These are phyloP conservation scores for Phalaenopsis hybrid DNA, from an alignment of 116 monocot species.

Conservation along the genomic window DNA sequence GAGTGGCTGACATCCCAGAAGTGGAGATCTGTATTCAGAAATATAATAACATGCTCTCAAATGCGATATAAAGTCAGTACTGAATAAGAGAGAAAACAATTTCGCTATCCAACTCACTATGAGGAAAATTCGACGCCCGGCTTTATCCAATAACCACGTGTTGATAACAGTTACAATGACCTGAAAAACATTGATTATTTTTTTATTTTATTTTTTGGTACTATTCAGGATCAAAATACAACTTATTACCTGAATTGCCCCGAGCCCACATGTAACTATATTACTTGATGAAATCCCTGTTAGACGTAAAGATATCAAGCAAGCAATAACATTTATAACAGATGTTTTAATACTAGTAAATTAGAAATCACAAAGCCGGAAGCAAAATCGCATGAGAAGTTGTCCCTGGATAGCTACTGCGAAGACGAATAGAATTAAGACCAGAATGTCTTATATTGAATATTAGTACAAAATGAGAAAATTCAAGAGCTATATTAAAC, in stretches of 20 bases:
- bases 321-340: neutral
- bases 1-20: constrained; percentile 66
- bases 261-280: constrained; percentile 69
- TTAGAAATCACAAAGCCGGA: neutral
- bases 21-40: constrained; percentile 58
- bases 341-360: neutral
- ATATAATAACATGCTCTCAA: neutral
- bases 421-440: neutral
- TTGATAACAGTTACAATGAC: constrained; percentile 87
- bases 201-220: neutral
- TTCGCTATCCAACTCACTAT: constrained; percentile 41
- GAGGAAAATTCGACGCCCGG: constrained; percentile 82
- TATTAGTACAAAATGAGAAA: neutral
- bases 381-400: neutral
- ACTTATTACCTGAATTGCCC: constrained; percentile 73
- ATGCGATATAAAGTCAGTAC: neutral
- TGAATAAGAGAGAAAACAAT: neutral
- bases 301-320: constrained; percentile 7
- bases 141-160: constrained; percentile 86
- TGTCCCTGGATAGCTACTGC: neutral
- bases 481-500: neutral
- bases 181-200: constrained; percentile 23
- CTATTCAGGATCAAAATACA: constrained; percentile 7
- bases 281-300: constrained; percentile 70
- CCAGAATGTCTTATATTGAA: neutral